These are phyloP conservation scores for Carex littledalei DNA, from an alignment of 176 grass and related monocot species.

Conservation along the genomic window DNA sequence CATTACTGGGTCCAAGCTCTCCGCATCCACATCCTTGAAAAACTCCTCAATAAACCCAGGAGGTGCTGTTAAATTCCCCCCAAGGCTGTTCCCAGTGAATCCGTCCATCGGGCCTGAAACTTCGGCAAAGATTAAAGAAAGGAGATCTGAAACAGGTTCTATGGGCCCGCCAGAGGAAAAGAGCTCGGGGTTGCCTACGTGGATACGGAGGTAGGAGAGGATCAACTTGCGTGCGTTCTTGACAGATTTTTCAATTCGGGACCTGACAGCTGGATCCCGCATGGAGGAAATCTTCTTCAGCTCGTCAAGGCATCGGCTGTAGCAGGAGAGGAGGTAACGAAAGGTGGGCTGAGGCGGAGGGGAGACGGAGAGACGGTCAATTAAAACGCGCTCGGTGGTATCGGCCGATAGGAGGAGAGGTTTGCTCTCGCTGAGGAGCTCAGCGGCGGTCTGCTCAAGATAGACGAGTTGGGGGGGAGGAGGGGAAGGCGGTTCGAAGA, in stretches of 20 bases:
- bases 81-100: conserved; percentile 33
- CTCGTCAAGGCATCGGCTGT: conserved; percentile 69
- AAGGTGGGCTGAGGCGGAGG: conserved; percentile 48
- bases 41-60: conserved; percentile 73
- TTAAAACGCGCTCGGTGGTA: conserved; percentile 58
- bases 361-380: conserved; percentile 73
- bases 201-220: conserved; percentile 69
- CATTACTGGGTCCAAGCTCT: conserved; percentile 51
- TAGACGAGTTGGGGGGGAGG: conserved; percentile 47
- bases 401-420: conserved; percentile 55
- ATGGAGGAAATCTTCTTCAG: conserved; percentile 74
- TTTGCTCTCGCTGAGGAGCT: conserved; percentile 87
- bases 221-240: conserved; percentile 49
- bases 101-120: conserved; percentile 49
- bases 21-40: conserved; percentile 49
- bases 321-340: conserved; percentile 53
- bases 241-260: conserved; percentile 45
- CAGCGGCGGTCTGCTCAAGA: conserved; percentile 85
- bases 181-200: conserved; percentile 62
- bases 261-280: conserved; percentile 45
- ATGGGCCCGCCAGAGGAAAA: conserved; percentile 38
- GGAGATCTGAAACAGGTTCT: conserved; percentile 40
- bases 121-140: conserved; percentile 67
- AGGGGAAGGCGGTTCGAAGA: conserved; percentile 31
- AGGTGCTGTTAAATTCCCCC: conserved; percentile 36